phyloP scores from a whole-genome alignment of 352 stramenopile genomes.

The Globisporangium orthogonon region DNA sequence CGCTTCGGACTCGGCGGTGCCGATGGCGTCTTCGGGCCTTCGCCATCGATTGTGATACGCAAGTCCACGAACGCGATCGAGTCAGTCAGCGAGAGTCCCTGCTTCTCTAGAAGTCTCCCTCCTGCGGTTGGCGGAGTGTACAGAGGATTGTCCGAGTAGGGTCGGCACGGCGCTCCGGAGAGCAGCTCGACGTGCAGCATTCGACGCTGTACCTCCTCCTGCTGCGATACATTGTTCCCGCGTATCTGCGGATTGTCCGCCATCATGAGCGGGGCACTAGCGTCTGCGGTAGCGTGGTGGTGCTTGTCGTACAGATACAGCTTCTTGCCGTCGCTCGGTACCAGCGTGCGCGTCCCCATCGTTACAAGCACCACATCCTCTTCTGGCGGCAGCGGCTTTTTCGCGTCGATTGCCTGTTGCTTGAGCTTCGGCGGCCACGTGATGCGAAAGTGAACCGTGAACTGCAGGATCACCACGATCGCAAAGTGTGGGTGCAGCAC shows the following conservation, averaged over 20 bases:
- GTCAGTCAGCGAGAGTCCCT: conserved; percentile 28
- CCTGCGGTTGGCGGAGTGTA: conserved; percentile 50
- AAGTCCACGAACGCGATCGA: conserved; percentile 70
- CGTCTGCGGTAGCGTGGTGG: conserved; percentile 24
- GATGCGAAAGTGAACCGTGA: conserved; percentile 77
- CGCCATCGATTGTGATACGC: conserved; percentile 33
- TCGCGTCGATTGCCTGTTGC: conserved; percentile 50
- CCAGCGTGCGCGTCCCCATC: conserved; percentile 52
- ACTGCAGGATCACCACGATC: conserved; percentile 83
- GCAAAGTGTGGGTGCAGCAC: conserved; percentile 71
- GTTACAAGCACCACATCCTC: conserved; percentile 77
- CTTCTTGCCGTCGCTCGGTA: conserved; percentile 72
- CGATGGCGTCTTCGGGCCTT: conserved; percentile 1
- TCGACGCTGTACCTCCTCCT: conserved; percentile 15
- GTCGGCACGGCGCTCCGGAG: conserved; percentile 47
- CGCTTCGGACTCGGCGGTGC: conserved; percentile 2
- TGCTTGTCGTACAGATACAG: conserved; percentile 67
- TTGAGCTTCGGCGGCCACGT: conserved; percentile 60
- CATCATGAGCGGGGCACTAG: conserved; percentile 14
- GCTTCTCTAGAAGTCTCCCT: conserved; percentile 10
- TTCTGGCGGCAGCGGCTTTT: conserved; percentile 45
- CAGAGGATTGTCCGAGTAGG: conserved; percentile 70
- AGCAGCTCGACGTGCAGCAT: conserved; percentile 68
- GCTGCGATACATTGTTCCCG: neutral
- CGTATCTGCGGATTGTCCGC: too few species aligned